Base-by-base conservation (phyloP, 2,329 filamentous ascomycete genomes). In the Talaromyces islandicus region DNA sequence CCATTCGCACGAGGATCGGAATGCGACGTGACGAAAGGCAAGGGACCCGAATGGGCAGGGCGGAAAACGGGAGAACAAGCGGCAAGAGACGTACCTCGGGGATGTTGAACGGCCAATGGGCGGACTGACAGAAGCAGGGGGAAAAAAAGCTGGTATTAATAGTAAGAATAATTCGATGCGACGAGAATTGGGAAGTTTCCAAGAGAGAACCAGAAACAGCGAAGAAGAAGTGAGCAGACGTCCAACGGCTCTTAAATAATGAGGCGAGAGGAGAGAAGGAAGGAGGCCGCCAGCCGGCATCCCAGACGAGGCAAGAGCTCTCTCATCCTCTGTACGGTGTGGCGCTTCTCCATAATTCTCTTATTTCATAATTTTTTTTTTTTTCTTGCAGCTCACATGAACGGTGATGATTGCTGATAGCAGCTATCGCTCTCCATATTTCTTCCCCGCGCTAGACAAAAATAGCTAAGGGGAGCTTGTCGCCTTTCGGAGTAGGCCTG, bases 381-480 rank as follows among this genome's bases (percentile, higher is more conserved):
- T 46, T 35, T 65, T 65, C 68, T 67, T 67, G 38, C 60, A 64
- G 71, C 64, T 71, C 71, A 73, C 71, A 74, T 62, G 61, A 56
- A 62, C 61, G 19, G 9, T 46, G 43, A 24, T 14, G 43, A 24
- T 46, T 19, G 21, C 43, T 46, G 43, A 46, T 46, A 46, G 21
- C 43, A 46, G 43, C 43, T 12, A 24, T 46, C 43, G 43, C 43
- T 27, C 43, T 24, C 43, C 43, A 46, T 46, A 24, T 4, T 21
- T 46, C 43, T 46, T 14, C 43, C 43, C 43, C 43, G 43, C 43
- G 43, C 43, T 46, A 46, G 43, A 46, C 43, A 46, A 12, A 24
- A 46, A 46, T 12, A 46, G 41, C 41, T 43, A 6, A 14, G 35
- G 12, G 35, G n/a, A n/a, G 35, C 35, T 43, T 19, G 38, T 43